phyloP scores from a whole-genome alignment of 2,329 filamentous ascomycete genomes.

The Uncinocarpus reesii region DNA sequence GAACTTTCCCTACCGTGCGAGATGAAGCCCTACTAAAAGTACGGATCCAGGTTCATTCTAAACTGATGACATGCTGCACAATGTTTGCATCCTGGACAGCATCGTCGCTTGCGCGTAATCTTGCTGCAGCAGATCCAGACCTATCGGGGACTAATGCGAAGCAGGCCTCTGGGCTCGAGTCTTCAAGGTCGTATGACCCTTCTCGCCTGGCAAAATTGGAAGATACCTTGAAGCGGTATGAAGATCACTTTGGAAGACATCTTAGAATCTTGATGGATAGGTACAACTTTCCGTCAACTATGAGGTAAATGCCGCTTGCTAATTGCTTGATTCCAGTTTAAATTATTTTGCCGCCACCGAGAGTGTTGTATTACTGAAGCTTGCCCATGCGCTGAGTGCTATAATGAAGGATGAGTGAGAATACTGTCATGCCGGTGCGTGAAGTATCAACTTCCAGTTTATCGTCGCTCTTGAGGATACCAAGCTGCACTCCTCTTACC shows the following conservation, averaged over 20 bases:
- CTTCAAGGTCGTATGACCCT: constrained; percentile 42
- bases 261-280: constrained; percentile 89
- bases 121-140: constrained; percentile 74
- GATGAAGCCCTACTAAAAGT: constrained; percentile 12
- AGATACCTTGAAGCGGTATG: constrained; percentile 82
- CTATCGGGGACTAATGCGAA: constrained; percentile 37
- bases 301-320: constrained; percentile 3
- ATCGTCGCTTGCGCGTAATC: constrained; percentile 70
- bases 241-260: constrained; percentile 84
- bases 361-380: constrained; percentile 81
- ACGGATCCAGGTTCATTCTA: constrained; percentile 74
- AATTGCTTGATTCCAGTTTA: constrained; percentile 35
- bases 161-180: constrained; percentile 18
- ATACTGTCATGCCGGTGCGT: background rate
- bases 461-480: background rate
- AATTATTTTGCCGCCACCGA: constrained; percentile 97
- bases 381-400: constrained; percentile 42
- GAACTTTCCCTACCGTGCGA: background rate
- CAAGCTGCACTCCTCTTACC: background rate
- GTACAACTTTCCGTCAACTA: constrained; percentile 20
- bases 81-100: constrained; percentile 81
- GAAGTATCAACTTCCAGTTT: background rate
- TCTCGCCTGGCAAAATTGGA: constrained; percentile 62
- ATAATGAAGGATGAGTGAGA: constrained; percentile 35
- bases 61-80: constrained; percentile 90